A percentile compares a stretch with the other conserved stretches of the same genome.
Evolutionary conservation across 2,329 filamentous ascomycete genomes (phyloP).

Genomic region (Anisogramma anomala): DNA sequence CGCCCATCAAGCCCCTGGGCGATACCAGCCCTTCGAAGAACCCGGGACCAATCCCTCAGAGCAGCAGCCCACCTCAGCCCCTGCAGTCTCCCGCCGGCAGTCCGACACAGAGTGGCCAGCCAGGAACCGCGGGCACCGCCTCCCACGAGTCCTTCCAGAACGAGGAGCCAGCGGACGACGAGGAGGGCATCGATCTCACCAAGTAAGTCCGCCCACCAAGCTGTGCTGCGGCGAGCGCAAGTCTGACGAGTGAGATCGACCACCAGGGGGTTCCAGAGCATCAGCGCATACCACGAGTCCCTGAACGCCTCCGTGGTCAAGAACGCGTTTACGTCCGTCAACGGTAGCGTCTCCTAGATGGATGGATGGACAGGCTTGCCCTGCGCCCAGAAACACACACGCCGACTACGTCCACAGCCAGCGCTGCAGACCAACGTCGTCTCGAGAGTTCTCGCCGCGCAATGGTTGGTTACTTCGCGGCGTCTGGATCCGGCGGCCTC

Average conservation of each 20-base stretch:
- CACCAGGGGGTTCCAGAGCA: constrained; percentile 51
- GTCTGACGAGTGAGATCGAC: not conserved
- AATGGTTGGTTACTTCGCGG: not conserved
- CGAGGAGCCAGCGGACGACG: constrained; percentile 33
- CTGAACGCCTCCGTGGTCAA: constrained; percentile 20
- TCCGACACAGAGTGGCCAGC: constrained; percentile 29
- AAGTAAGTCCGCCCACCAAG: constrained; percentile 31
- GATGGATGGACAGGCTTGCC: not conserved
- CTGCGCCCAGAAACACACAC: not conserved
- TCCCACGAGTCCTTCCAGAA: constrained; percentile 16
- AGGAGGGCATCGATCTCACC: constrained; percentile 46
- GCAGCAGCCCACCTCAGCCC: constrained; percentile 46
- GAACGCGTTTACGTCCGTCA: constrained; percentile 12
- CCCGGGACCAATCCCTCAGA: constrained; percentile 31
- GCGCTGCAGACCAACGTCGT: not conserved
- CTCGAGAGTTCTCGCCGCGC: not conserved
- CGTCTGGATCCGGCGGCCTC: too few species aligned
- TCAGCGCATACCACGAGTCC: constrained; percentile 49
- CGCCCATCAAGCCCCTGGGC: constrained; percentile 44
- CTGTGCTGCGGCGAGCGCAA: too few species aligned
- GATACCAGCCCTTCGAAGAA: constrained; percentile 49
- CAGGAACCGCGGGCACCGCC: not conserved
- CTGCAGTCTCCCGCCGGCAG: constrained; percentile 42
- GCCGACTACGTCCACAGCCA: not conserved
- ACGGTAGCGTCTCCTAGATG: constrained; percentile 8